Conservation (phyloP, 2,329 filamentous ascomycete species). For the Ceratocystis lukuohia region DNA sequence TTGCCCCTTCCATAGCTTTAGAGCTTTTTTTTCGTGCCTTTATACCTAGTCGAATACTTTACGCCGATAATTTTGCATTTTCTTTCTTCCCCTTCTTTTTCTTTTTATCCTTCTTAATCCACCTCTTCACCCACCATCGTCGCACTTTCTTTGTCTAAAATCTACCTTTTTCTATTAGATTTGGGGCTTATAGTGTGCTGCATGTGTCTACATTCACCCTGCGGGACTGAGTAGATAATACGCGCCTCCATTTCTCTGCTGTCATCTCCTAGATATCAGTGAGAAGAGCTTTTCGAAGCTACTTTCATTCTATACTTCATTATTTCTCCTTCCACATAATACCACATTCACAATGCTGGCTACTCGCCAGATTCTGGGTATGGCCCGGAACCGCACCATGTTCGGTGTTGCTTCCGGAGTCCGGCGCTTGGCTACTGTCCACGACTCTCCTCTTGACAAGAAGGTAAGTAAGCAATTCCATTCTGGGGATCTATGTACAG, state of each 20-base stretch:
- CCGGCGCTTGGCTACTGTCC: conserved; percentile 70
- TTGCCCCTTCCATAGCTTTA: neutral
- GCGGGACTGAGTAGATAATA: conserved; percentile 16
- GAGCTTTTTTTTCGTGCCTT: neutral
- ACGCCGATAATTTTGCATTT: neutral
- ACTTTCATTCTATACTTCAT: neutral
- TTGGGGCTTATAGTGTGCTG: conserved; percentile 14
- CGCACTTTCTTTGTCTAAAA: conserved; percentile 10
- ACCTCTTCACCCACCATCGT: neutral
- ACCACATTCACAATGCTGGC: conserved; percentile 43
- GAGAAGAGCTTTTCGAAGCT: conserved; percentile 1
- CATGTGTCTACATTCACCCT: conserved; percentile 16
- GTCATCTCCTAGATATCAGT: conserved; percentile 13
- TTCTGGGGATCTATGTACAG: neutral
- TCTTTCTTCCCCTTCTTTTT: conserved; percentile 11
- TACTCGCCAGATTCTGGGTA: conserved; percentile 56
- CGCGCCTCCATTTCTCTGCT: conserved; percentile 8
- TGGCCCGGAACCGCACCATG: conserved; percentile 47
- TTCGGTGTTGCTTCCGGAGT: conserved; percentile 45
- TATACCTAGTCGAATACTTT: neutral
- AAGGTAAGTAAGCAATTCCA: conserved; percentile 46
- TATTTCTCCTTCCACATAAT: conserved; percentile 1
- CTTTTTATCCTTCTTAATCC: neutral
- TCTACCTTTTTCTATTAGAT: conserved; percentile 8
- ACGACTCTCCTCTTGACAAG: conserved; percentile 73